Evolutionary conservation across 2,329 filamentous ascomycete species (phyloP).

Genomic region (Colletotrichum sp.): DNA sequence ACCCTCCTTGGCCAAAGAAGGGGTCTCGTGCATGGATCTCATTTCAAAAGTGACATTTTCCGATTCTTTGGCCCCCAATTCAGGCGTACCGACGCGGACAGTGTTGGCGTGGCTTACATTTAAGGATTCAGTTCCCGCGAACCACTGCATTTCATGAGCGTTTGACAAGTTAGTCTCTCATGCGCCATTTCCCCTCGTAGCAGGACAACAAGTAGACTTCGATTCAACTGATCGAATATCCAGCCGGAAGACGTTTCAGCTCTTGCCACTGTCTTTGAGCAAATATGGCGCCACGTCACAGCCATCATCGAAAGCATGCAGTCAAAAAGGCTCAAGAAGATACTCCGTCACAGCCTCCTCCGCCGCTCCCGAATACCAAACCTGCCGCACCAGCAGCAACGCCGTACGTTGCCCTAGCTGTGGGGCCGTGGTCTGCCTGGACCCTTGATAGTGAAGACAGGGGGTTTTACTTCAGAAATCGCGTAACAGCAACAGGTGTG

Average conservation of each 20-base stretch:
- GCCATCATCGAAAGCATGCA: neutral
- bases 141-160: neutral
- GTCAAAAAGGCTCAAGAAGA: neutral
- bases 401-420: neutral
- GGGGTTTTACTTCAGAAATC: conserved; percentile 3
- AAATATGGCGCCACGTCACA: neutral
- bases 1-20: neutral
- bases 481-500: neutral
- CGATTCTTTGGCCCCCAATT: accelerated
- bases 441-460: neutral
- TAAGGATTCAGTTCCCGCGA: accelerated
- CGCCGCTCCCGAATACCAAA: accelerated
- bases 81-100: accelerated
- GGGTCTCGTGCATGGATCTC: neutral
- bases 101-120: accelerated
- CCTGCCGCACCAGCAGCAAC: too few relatives aligned
- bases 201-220: neutral
- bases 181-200: neutral
- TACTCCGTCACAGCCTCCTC: neutral
- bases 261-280: neutral
- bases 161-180: too few relatives aligned
- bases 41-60: neutral
- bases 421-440: neutral
- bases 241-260: neutral
- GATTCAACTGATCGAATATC: neutral